These are phyloP conservation scores for Bruguiera parviflora DNA, from an alignment of 345 rosid genomes.

Conservation along the genomic window DNA sequence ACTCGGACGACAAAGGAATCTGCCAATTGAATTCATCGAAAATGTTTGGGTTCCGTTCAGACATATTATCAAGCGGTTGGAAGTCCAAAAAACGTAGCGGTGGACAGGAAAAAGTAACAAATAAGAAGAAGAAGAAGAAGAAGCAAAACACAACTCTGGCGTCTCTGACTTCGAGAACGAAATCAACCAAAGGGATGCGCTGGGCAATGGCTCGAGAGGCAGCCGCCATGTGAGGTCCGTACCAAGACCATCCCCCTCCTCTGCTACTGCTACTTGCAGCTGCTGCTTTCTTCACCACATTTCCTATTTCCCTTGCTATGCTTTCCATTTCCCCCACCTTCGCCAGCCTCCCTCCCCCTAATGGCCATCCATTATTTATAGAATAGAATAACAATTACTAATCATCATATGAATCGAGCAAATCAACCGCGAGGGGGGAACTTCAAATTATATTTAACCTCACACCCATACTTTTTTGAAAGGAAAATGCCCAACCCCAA, in stretches of 20 bases:
- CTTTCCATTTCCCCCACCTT: constrained; percentile 7
- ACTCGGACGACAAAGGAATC: constrained; percentile 68
- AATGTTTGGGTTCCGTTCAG: constrained; percentile 9
- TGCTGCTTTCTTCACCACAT: constrained; percentile 38
- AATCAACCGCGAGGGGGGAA: too few relatives aligned
- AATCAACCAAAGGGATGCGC: constrained; percentile 59
- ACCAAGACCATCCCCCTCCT: constrained; percentile 43
- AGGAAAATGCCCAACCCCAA: too few relatives aligned
- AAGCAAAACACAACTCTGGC: constrained; percentile 48
- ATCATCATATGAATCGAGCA: too few relatives aligned
- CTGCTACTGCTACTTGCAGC: background rate
- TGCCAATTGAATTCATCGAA: background rate
- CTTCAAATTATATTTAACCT: too few relatives aligned
- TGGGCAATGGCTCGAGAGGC: constrained; percentile 57
- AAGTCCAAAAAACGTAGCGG: too few relatives aligned
- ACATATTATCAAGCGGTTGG: constrained; percentile 43
- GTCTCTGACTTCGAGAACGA: constrained; percentile 66
- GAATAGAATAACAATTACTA: too few relatives aligned
- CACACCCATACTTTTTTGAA: too few relatives aligned
- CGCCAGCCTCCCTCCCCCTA: background rate
- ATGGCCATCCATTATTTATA: too few relatives aligned
- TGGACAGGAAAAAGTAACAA: background rate
- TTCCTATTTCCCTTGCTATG: constrained; percentile 45
- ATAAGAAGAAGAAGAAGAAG: background rate
- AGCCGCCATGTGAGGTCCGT: constrained; percentile 72